Evolutionary conservation across 495 filamentous ascomycete genomes (phyloP), one percentile per base, ranked within the genome.

Genomic region (Tuber calosporum): DNA sequence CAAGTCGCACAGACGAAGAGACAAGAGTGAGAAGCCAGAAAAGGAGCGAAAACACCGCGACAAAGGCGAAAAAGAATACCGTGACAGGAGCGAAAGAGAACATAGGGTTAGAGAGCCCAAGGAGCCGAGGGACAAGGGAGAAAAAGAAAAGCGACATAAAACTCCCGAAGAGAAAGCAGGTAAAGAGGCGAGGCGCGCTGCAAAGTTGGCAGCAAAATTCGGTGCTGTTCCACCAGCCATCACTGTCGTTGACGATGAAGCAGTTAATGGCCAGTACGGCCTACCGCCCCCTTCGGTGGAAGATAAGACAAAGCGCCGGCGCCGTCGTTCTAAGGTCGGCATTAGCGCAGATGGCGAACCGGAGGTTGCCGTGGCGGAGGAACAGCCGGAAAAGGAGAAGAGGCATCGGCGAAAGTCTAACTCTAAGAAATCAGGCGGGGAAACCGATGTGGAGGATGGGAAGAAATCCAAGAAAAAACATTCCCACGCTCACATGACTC

Each of bases 91-190:
- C 26, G 71, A 72, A 68, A 72, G 74, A 77, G 19, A 73, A 71
- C 26, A 67, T 68, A 17, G 73, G 77, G 58, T 75, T 68, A 19
- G 70, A 71, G 4, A 75, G 73, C 20, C 74, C 39, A 17, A 75
- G 72, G 76, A 77, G 9, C 26, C 70, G 5, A 73, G 20, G 38
- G 76, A 74, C 41, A 76, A 58, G 72, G 62, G 66, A 36, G 74
- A 78, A 34, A 62, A 62, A 34, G 53, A 62, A 48, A 78, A 78
- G 34, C 76, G 71, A 66, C 75, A 78, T 41, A 76, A 75, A 19
- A 78, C 71, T 4, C 74, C 76, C 0, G 76, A 78, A 41, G 76
- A 78, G 66, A 78, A 73, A 66, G 76, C 75, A 43, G 75, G 77
- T 6, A 71, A 75, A 30, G 76, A 78, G 38, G 68, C 75, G 20